Percentiles rank a stretch among this genome's conserved stretches.
Evolutionary conservation across 768 basidiomycete species (phyloP).

Genomic region (Lactarius akahatsu): DNA sequence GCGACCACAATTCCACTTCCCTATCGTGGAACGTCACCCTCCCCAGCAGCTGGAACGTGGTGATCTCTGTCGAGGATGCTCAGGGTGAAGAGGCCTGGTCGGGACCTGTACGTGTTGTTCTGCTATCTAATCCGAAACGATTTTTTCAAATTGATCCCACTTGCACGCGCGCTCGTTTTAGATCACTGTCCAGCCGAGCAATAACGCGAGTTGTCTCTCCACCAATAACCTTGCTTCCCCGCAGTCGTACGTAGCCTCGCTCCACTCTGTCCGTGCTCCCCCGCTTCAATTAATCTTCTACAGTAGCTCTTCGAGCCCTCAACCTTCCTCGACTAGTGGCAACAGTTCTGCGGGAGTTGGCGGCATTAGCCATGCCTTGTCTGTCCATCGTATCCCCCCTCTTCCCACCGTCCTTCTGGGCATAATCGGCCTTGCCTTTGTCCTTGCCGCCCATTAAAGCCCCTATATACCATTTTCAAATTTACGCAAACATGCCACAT

Average conservation of each 20-base stretch:
- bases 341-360: neutral
- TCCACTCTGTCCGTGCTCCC: no score
- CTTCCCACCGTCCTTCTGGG: conserved; percentile 10
- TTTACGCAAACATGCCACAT: neutral
- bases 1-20: conserved; percentile 46
- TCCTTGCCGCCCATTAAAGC: conserved; percentile 15
- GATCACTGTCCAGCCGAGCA: conserved; percentile 40
- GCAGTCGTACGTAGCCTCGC: neutral
- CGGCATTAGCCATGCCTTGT: neutral
- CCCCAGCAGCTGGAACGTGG: conserved; percentile 47
- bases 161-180: conserved; percentile 25
- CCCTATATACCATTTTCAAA: neutral
- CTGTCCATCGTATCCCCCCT: neutral
- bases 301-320: neutral
- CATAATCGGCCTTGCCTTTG: conserved; percentile 3
- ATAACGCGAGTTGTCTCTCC: conserved; percentile 41
- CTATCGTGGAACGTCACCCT: conserved; percentile 48
- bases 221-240: conserved; percentile 19
- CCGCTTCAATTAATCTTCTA: neutral
- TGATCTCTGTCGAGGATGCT: conserved; percentile 54
- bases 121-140: neutral
- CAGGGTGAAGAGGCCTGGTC: conserved; percentile 62
- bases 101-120: neutral
- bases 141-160: neutral
- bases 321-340: neutral